Conservation (phyloP, 208 protist genomes). For the Naegleria fowleri region DNA sequence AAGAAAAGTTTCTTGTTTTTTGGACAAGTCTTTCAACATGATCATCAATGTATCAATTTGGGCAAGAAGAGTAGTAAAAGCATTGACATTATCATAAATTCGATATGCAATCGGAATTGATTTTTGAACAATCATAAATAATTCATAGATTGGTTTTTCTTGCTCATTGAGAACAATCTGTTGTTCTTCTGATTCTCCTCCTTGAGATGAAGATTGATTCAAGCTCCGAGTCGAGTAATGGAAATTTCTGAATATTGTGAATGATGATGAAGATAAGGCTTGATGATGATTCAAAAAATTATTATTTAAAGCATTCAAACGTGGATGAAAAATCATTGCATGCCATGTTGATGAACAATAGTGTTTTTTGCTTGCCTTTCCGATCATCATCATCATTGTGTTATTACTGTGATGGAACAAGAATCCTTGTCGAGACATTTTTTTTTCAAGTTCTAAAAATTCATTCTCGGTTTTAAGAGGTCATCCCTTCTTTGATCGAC, state of each 20-base stretch:
- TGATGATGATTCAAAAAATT: no score
- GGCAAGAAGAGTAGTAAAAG: background rate
- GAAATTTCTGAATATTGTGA: background rate
- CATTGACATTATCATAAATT: background rate
- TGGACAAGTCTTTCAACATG: background rate
- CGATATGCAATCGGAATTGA: background rate
- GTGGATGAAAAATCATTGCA: no score
- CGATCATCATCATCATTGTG: no score
- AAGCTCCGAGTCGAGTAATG: background rate
- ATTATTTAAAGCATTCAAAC: no score
- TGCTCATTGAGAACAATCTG: background rate
- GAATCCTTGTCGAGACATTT: no score
- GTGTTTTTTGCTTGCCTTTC: no score
- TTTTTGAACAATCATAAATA: background rate
- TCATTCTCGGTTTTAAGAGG: no score
- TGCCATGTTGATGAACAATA: no score
- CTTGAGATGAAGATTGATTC: background rate
- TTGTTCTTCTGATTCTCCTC: background rate
- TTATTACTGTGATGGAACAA: no score
- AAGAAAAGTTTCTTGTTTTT: background rate
- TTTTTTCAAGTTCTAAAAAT: no score
- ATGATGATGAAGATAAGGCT: no score
- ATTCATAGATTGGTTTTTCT: background rate
- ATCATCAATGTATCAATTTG: background rate
- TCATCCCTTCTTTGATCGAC: no score